A percentile compares a stretch with the other conserved stretches of the same genome.
Evolutionary conservation across 805 yeast species (phyloP).

Genomic region (Pichia kluyveri): DNA sequence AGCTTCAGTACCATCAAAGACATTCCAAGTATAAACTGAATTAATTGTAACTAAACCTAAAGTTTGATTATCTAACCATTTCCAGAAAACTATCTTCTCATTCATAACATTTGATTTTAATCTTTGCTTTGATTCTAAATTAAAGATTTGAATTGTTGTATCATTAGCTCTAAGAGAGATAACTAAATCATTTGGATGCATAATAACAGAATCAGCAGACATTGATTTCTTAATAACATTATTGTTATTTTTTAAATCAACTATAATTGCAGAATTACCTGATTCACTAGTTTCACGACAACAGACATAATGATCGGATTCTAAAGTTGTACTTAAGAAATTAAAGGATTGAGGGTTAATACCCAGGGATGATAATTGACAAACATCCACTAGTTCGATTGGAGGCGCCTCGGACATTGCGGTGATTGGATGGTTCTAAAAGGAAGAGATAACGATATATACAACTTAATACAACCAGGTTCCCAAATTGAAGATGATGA

Average conservation of each 20-base stretch:
- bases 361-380: constrained; percentile 80
- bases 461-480: too few relatives aligned
- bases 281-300: constrained; percentile 54
- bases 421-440: not conserved
- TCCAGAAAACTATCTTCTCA: constrained; percentile 93
- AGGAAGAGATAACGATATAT: not conserved
- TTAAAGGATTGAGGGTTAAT: constrained; percentile 79
- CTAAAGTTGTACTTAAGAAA: constrained; percentile 89
- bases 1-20: constrained; percentile 69
- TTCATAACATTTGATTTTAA: constrained; percentile 78
- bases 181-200: constrained; percentile 86
- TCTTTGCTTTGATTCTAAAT: constrained; percentile 78
- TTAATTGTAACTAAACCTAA: constrained; percentile 81
- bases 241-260: constrained; percentile 74
- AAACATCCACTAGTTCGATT: constrained; percentile 91
- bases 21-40: constrained; percentile 70
- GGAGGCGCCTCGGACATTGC: constrained; percentile 60
- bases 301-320: constrained; percentile 86
- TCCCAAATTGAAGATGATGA: too few relatives aligned
- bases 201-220: constrained; percentile 95
- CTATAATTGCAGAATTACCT: constrained; percentile 88
- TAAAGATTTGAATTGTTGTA: constrained; percentile 90
- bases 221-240: constrained; percentile 81
- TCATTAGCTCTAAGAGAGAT: constrained; percentile 94
- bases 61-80: constrained; percentile 68